These are phyloP conservation scores for Epichloe uncinata DNA, from an alignment of 2,329 filamentous ascomycete genomes.

Conservation along the genomic window DNA sequence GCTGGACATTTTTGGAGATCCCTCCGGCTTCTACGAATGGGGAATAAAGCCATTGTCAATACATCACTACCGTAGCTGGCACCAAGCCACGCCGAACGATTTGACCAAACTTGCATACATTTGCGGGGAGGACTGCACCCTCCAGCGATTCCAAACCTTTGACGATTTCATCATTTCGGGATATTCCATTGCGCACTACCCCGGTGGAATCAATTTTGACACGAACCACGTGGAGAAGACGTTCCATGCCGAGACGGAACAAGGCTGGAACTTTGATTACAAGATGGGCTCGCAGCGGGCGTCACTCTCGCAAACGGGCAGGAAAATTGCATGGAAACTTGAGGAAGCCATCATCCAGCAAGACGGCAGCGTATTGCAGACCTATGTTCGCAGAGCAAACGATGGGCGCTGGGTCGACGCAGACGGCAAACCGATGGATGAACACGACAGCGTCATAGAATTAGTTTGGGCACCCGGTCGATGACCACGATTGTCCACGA, in stretches of 20 bases:
- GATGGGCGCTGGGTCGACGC: constrained; percentile 37
- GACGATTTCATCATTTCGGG: constrained; percentile 43
- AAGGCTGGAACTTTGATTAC: constrained; percentile 35
- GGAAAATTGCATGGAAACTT: constrained; percentile 39
- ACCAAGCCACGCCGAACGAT: constrained; percentile 37
- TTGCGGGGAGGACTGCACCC: constrained; percentile 35
- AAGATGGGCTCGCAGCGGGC: constrained; percentile 34
- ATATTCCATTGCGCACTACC: constrained; percentile 45
- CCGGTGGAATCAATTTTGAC: constrained; percentile 33
- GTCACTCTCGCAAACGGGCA: constrained; percentile 31
- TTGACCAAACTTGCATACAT: constrained; percentile 39
- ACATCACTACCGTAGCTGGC: constrained; percentile 51
- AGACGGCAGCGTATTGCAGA: constrained; percentile 37
- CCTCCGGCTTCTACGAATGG: constrained; percentile 50
- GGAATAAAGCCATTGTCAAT: constrained; percentile 44
- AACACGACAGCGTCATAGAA: constrained; percentile 40
- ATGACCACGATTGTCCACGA: no score
- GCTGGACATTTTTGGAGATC: constrained; percentile 45
- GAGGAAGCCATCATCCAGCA: constrained; percentile 30
- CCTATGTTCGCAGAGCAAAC: constrained; percentile 36
- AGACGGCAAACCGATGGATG: constrained; percentile 32
- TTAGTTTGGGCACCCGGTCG: constrained; percentile 35
- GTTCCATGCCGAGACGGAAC: constrained; percentile 32
- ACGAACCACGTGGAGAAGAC: constrained; percentile 37
- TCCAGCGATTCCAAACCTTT: constrained; percentile 42